These are phyloP conservation scores for Epichloe elymi DNA, from an alignment of 2,329 filamentous ascomycete genomes.

Conservation along the genomic window DNA sequence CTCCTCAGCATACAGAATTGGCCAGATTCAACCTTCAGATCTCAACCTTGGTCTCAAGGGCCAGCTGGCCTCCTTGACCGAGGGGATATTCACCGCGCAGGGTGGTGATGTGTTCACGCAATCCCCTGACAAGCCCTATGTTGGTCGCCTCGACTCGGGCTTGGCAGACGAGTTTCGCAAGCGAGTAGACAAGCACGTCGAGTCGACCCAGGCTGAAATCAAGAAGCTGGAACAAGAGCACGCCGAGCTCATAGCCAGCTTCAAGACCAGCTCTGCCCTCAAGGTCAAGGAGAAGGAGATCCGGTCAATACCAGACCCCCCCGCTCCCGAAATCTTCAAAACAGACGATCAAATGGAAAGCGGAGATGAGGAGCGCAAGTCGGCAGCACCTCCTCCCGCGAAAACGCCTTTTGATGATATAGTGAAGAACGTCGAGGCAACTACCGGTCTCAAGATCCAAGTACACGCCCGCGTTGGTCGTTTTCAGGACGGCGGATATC, in stretches of 20 bases:
- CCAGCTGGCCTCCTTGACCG: slow-evolving; percentile 67
- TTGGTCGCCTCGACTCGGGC: slow-evolving; percentile 53
- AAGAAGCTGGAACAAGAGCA: slow-evolving; percentile 74
- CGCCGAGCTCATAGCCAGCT: slow-evolving; percentile 57
- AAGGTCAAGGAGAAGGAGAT: slow-evolving; percentile 66
- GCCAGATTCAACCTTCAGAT: slow-evolving; percentile 76
- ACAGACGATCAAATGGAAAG: slow-evolving; percentile 44
- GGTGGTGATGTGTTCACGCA: slow-evolving; percentile 33
- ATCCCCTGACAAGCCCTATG: slow-evolving; percentile 43
- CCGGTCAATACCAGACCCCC: slow-evolving; percentile 48
- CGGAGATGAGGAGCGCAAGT: slow-evolving; percentile 31
- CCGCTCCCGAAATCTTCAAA: slow-evolving; percentile 48
- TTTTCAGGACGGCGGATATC: slow-evolving; percentile 64
- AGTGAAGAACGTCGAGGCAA: slow-evolving; percentile 57
- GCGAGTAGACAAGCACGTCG: slow-evolving; percentile 59
- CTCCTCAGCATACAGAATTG: slow-evolving; percentile 75
- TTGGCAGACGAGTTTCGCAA: slow-evolving; percentile 75
- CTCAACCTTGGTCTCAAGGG: slow-evolving; percentile 77
- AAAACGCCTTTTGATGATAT: slow-evolving; percentile 57
- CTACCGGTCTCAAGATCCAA: slow-evolving; percentile 53
- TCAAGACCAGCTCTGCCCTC: slow-evolving; percentile 58
- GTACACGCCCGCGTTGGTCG: slow-evolving; percentile 53
- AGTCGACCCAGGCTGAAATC: slow-evolving; percentile 66
- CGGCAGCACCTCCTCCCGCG: slow-evolving; percentile 18
- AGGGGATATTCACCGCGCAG: slow-evolving; percentile 66